A percentile compares a stretch with the other conserved stretches of the same genome.
Evolutionary conservation across 2,329 filamentous ascomycete genomes (phyloP).

Genomic region (Claviceps africana): DNA sequence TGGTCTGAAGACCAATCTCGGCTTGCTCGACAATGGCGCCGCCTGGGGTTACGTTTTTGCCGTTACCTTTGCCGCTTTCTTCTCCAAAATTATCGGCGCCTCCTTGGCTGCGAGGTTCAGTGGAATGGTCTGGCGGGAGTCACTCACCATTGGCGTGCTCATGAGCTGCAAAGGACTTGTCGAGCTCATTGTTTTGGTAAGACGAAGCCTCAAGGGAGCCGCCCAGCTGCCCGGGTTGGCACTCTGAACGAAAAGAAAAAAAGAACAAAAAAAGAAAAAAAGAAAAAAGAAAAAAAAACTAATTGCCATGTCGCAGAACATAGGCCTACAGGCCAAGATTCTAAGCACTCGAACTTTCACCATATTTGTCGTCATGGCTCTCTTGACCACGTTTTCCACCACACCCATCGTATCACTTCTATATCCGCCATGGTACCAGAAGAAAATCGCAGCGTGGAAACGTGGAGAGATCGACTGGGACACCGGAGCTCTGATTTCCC

Average conservation of each 20-base stretch:
- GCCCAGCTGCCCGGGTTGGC: neutral
- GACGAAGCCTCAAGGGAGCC: conserved; percentile 11
- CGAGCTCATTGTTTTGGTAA: conserved; percentile 82
- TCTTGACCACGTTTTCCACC: conserved; percentile 73
- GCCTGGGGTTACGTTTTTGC: conserved; percentile 85
- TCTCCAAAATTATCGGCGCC: conserved; percentile 73
- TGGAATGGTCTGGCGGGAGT: conserved; percentile 80
- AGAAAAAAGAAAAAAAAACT: neutral
- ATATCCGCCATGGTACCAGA: conserved; percentile 53
- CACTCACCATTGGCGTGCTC: conserved; percentile 69
- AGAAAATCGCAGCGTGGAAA: conserved; percentile 44
- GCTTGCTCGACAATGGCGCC: conserved; percentile 64
- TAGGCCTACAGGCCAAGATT: conserved; percentile 72
- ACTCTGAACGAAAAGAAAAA: too few species aligned
- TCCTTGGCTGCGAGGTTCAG: conserved; percentile 61
- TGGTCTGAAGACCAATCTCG: conserved; percentile 76
- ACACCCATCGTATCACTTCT: conserved; percentile 60
- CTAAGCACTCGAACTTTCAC: conserved; percentile 73
- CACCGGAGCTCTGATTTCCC: conserved; percentile 11
- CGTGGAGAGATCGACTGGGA: conserved; percentile 85
- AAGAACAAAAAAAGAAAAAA: too few species aligned
- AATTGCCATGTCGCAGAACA: conserved; percentile 29
- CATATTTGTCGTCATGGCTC: conserved; percentile 88
- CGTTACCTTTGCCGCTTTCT: conserved; percentile 67
- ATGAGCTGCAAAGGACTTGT: conserved; percentile 98